Percentiles rank a stretch among this genome's conserved stretches.
These are phyloP conservation scores for Aspergillus tamarii DNA, from an alignment of 2,329 filamentous ascomycete species.

Conservation along the genomic window DNA sequence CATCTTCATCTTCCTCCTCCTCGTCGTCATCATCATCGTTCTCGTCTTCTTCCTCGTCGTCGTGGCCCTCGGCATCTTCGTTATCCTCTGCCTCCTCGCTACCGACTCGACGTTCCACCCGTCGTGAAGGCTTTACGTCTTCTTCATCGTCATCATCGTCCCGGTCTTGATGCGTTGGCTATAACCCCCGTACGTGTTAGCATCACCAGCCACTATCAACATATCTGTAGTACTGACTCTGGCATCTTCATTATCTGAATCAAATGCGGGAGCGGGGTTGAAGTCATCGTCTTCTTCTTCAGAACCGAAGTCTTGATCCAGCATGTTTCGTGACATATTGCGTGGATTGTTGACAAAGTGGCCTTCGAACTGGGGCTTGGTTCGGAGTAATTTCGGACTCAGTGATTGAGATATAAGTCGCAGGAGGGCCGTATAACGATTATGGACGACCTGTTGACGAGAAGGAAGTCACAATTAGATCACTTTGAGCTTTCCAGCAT, in stretches of 20 bases:
- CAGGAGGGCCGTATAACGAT: neutral
- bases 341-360: neutral
- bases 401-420: neutral
- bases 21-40: slow-evolving; percentile 65
- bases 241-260: slow-evolving; percentile 71
- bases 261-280: slow-evolving; percentile 75
- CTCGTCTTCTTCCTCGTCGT: slow-evolving; percentile 54
- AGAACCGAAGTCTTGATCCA: slow-evolving; percentile 57
- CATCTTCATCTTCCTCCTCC: slow-evolving; percentile 50
- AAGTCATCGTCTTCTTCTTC: slow-evolving; percentile 83
- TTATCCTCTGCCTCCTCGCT: slow-evolving; percentile 42
- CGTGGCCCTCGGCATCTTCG: slow-evolving; percentile 39
- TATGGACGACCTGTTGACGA: neutral
- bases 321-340: slow-evolving; percentile 48
- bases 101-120: slow-evolving; percentile 27
- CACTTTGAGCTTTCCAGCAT: neutral
- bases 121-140: slow-evolving; percentile 39
- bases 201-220: slow-evolving; percentile 15
- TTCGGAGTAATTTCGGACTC: neutral
- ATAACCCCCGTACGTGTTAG: slow-evolving; percentile 26
- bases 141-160: slow-evolving; percentile 52
- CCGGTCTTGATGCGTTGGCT: slow-evolving; percentile 27
- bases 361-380: neutral
- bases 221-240: slow-evolving; percentile 26
- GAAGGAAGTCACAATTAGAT: neutral